Evolutionary conservation across 2,329 filamentous ascomycete species (phyloP).

Genomic region (Biscogniauxia mediterranea): DNA sequence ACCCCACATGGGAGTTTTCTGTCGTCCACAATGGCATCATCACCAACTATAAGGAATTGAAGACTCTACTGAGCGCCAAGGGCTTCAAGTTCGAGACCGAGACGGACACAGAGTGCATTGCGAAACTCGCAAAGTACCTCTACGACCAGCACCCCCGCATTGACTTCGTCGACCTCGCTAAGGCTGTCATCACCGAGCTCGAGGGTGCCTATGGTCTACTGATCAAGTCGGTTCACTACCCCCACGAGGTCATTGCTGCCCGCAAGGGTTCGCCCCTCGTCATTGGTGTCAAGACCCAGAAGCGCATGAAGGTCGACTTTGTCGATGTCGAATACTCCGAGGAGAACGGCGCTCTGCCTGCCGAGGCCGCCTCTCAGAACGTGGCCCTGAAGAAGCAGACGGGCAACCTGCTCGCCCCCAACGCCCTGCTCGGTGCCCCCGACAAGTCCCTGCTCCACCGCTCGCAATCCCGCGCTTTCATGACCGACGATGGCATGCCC

Average conservation of each 20-base stretch:
- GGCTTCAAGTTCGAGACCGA: constrained; percentile 99
- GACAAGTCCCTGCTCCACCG: constrained; percentile 98
- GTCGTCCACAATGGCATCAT: constrained; percentile 99
- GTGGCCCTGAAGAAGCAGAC: constrained; percentile 90
- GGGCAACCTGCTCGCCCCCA: constrained; percentile 63
- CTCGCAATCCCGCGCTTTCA: constrained; percentile 97
- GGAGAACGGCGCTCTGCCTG: constrained; percentile 77
- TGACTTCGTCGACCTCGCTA: constrained; percentile 93
- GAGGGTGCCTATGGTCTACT: constrained; percentile 96
- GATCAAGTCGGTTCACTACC: constrained; percentile 98
- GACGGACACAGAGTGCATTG: constrained; percentile 98
- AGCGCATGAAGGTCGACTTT: constrained; percentile 99
- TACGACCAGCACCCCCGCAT: constrained; percentile 92
- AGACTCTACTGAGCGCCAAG: constrained; percentile 87
- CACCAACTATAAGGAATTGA: constrained; percentile 99
- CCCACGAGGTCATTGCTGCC: constrained; percentile 94
- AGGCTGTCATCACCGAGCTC: constrained; percentile 97
- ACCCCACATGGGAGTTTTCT: constrained; percentile 92
- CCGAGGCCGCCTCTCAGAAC: constrained; percentile 94
- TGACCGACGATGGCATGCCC: constrained; percentile 96
- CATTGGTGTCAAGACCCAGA: constrained; percentile 93
- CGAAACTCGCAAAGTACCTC: constrained; percentile 97
- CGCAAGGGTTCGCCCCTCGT: constrained; percentile 98
- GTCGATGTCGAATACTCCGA: constrained; percentile 98
- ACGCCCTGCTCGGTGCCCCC: constrained; percentile 74